Base-by-base conservation (phyloP, 106 monocot genomes). In the Platanthera zijinensis region DNA sequence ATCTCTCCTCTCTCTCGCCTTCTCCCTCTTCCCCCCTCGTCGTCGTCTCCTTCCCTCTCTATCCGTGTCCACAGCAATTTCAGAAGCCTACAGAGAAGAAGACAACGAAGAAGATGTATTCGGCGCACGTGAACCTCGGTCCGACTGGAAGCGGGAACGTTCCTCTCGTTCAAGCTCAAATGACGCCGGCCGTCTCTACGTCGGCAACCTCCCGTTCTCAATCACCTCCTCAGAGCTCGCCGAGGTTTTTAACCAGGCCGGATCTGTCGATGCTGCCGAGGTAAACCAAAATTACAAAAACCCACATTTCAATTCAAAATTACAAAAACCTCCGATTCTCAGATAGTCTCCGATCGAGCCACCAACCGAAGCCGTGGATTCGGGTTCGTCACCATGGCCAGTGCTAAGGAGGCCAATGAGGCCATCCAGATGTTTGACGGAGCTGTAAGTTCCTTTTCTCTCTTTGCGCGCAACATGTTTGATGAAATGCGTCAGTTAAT, bases 291-390 rank as follows among this genome's bases (percentile, higher is more conserved):
- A 7, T 25, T 25, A 25, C 25, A 25, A 25, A 25, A 10, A 18
- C 11, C 13, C 6, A 75, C 51, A 50, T 74, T 67, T 15, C 56
- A n/a, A 76, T 21, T 50, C 50, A 12, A 25, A 15, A 10, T 17
- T 13, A n/a, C 19, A 48, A 22, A 48, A 72, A 8, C 30, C 11
- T 52, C 14, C 7, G 2, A 10, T 46, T 19, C 18, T 14, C 81
- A 89, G 89, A 79, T 90, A 39, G 82, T 97, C 32, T 91, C 87
- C 71, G 89, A 97, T 76, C 85, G 89, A 3, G 86, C 89, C 28
- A 97, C 97, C 19, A 90, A 94, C 74, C 82, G 93, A 52, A 97
- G 94, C 88, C 81, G 93, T 5, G 97, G 97, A 17, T 97, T 97
- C 80, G 93, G 84, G 56, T 97, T 97, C 75, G 83, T 97, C 50